These are phyloP conservation scores for Sarcodon aspratus DNA, from an alignment of 768 basidiomycete genomes.

Conservation along the genomic window DNA sequence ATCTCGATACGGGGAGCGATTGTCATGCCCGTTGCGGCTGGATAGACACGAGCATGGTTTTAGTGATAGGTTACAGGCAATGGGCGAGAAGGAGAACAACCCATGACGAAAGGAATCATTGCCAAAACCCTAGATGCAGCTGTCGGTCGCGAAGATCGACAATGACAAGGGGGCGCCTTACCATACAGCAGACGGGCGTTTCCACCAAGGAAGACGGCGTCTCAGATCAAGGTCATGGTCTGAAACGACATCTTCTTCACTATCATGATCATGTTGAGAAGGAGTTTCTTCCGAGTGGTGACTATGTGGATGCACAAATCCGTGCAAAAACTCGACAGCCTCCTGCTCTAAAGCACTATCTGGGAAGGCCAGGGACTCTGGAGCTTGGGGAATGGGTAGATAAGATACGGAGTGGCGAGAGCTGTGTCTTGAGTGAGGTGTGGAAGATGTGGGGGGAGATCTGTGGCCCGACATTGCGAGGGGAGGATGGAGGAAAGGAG, in stretches of 20 bases:
- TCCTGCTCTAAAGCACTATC: constrained; percentile 36
- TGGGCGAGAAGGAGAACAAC: too few relatives aligned
- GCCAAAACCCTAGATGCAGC: constrained; percentile 39
- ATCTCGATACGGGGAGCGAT: constrained; percentile 65
- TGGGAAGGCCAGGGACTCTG: constrained; percentile 28
- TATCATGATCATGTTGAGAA: constrained; percentile 8
- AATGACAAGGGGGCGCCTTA: constrained; percentile 19
- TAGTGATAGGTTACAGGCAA: too few relatives aligned
- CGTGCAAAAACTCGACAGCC: constrained; percentile 32
- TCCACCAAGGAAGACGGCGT: constrained; percentile 57
- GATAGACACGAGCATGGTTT: too few relatives aligned
- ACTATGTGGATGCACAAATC: constrained; percentile 29
- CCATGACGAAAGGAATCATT: constrained; percentile 39
- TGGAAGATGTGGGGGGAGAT: constrained; percentile 3
- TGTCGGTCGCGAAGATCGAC: not conserved
- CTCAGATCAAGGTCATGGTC: constrained; percentile 11
- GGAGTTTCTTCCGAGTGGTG: constrained; percentile 25
- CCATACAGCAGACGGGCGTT: constrained; percentile 64
- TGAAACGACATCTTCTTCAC: constrained; percentile 11
- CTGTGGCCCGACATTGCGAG: not conserved
- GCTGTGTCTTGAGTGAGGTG: constrained; percentile 9
- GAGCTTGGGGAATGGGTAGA: constrained; percentile 8
- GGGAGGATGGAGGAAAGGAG: not conserved
- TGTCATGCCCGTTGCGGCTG: constrained; percentile 38
- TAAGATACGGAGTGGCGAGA: constrained; percentile 13